Evolutionary conservation across 495 filamentous ascomycete genomes (phyloP).

Genomic region (Aspergillus diversus): DNA sequence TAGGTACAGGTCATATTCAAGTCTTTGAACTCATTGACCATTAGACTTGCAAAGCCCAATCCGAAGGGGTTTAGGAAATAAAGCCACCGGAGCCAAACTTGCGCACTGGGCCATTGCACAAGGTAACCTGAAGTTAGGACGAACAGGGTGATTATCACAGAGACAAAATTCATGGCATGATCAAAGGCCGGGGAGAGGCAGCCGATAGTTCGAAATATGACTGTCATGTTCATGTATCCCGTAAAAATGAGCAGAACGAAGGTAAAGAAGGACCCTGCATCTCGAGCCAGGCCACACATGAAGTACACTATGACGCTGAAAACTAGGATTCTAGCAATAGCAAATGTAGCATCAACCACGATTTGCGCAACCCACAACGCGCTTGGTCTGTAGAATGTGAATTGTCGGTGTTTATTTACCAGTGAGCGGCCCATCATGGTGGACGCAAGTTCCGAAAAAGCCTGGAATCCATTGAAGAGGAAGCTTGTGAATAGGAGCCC

Average conservation of each 20-base stretch:
- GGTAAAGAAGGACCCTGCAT: slow-evolving; percentile 78
- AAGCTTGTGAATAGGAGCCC: slow-evolving; percentile 76
- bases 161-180: slow-evolving; percentile 80
- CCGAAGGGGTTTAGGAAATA: slow-evolving; percentile 81
- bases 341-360: slow-evolving; percentile 73
- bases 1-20: slow-evolving; percentile 65
- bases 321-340: slow-evolving; percentile 65
- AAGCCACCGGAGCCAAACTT: slow-evolving; percentile 80
- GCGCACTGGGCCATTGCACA: slow-evolving; percentile 69
- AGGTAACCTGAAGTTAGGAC: slow-evolving; percentile 80
- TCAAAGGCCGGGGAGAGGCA: slow-evolving; percentile 84
- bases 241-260: slow-evolving; percentile 72
- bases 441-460: slow-evolving; percentile 70
- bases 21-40: slow-evolving; percentile 80
- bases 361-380: slow-evolving; percentile 82
- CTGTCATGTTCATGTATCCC: slow-evolving; percentile 75
- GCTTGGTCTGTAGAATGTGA: slow-evolving; percentile 77
- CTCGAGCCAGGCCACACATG: slow-evolving; percentile 67
- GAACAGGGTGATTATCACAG: slow-evolving; percentile 75
- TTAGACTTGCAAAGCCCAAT: slow-evolving; percentile 71
- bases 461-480: slow-evolving; percentile 80
- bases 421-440: slow-evolving; percentile 76
- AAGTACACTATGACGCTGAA: slow-evolving; percentile 82
- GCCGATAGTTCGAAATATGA: slow-evolving; percentile 78
- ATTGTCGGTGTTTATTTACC: slow-evolving; percentile 78